phyloP scores from a whole-genome alignment of 345 rosid genomes.

The Balakata baccata region DNA sequence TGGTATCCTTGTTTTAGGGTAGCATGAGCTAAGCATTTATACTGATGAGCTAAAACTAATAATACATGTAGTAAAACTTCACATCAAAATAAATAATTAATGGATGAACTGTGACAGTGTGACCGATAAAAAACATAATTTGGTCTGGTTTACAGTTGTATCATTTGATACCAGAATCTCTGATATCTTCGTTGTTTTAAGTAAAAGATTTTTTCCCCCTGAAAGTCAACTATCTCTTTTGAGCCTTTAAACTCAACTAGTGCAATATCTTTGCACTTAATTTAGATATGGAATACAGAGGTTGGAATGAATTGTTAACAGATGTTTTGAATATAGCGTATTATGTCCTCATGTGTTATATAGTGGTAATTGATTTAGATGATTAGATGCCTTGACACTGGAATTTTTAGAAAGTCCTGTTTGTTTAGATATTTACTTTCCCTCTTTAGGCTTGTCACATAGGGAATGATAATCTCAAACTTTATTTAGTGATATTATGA shows the following conservation, averaged over 20 bases:
- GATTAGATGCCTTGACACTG: too few relatives aligned
- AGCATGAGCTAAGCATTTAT: not conserved
- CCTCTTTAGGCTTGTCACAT: too few relatives aligned
- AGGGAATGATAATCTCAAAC: not conserved
- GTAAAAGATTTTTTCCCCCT: not conserved
- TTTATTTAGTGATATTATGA: not conserved
- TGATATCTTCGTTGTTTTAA: not conserved
- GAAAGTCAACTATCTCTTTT: not conserved
- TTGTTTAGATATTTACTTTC: too few relatives aligned
- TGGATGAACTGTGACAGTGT: not conserved
- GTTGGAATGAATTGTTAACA: too few relatives aligned
- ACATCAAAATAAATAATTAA: not conserved
- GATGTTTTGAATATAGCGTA: too few relatives aligned
- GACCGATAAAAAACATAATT: too few relatives aligned
- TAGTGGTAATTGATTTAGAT: too few relatives aligned
- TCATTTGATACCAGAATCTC: not conserved
- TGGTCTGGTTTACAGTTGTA: too few relatives aligned
- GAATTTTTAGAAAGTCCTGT: too few relatives aligned
- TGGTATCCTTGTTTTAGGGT: not conserved
- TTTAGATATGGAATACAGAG: too few relatives aligned
- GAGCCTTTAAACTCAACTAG: not conserved
- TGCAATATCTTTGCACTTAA: too few relatives aligned
- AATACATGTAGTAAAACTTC: not conserved
- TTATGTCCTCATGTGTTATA: too few relatives aligned
- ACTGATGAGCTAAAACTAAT: not conserved